Base-by-base conservation (phyloP, 2,329 filamentous ascomycete species). In the Chaetomium sp. region DNA sequence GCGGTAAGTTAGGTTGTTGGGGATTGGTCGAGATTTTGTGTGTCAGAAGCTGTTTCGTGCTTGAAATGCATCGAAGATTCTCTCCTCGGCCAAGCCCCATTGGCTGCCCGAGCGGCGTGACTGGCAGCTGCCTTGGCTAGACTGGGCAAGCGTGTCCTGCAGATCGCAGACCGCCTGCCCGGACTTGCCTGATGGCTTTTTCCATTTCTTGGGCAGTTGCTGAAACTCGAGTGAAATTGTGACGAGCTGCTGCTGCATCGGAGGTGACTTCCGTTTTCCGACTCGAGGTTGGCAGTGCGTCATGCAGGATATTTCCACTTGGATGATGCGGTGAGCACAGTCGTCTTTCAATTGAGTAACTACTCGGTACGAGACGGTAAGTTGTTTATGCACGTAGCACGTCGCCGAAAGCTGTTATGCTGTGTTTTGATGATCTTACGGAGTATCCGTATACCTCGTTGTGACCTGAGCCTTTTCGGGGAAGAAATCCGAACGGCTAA, bases 11-110 rank as follows among this genome's bases (percentile, higher is more conserved):
- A 29, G 23, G 47, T 13, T 31, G 29, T 23, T 6, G 51, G 25
- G 38, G 35, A 50, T 49, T 56, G 42, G 25, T 29, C 33, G 25
- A 47, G 29, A 27, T n/a, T 31, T 50, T 33, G 53, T 62, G 60
- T 57, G 60, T 62, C 54, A 62, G 53, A 49, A 62, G 38, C 53
- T 6, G 60, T 57, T 62, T 57, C 53, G 53, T 38, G 60, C 60
- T 33, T 10, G 45, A 33, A 55, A 55, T 33, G 23, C 49, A 21
- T 21, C 47, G 21, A 42, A 4, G 13, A 23, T 47, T 51, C 49
- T 27, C 10, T 51, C 49, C 23, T 25, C 25, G 19, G 13, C 49
- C 12, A 9, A 38, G n/a, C 38, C 33, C 21, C 49, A 54, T 60
- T 61, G 58, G 58, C 58, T 61, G 58, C 21, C 6, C 9, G n/a